These are phyloP conservation scores for Fusarium sp. DNA, from an alignment of 2,329 filamentous ascomycete genomes.

Conservation along the genomic window DNA sequence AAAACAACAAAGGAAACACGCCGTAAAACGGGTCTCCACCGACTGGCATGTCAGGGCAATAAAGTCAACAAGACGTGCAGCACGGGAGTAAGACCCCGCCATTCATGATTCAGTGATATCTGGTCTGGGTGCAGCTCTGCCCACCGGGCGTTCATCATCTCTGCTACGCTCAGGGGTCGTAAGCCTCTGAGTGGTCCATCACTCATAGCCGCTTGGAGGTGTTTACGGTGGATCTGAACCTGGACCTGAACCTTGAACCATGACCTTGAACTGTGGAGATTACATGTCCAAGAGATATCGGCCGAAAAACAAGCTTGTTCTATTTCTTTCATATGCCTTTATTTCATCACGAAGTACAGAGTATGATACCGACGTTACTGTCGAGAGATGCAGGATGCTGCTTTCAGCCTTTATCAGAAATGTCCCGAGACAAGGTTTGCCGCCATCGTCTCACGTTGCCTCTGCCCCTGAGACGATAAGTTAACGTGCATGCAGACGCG, in stretches of 20 bases:
- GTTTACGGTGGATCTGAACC: constrained; percentile 13
- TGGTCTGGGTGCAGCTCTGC: constrained; percentile 26
- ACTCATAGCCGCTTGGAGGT: constrained; percentile 34
- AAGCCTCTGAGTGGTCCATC: constrained; percentile 33
- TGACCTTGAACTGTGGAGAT: constrained; percentile 31
- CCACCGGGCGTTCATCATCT: constrained; percentile 40
- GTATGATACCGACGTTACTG: neutral
- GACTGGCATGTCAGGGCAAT: constrained; percentile 15
- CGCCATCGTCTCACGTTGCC: constrained; percentile 13
- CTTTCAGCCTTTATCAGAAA: constrained; percentile 8
- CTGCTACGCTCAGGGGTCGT: constrained; percentile 33
- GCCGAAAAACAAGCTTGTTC: constrained; percentile 36
- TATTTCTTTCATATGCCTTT: constrained; percentile 20
- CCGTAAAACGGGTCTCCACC: constrained; percentile 18
- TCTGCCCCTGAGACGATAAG: constrained; percentile 33
- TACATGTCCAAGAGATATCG: constrained; percentile 21
- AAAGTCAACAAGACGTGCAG: constrained; percentile 2
- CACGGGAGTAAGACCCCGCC: constrained; percentile 1
- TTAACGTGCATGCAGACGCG: constrained; percentile 18
- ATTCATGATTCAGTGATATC: neutral
- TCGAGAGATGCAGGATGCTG: constrained; percentile 9
- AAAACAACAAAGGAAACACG: constrained; percentile 19
- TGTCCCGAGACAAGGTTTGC: constrained; percentile 18
- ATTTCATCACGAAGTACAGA: constrained; percentile 6
- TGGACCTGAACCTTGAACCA: neutral